These are phyloP conservation scores for Gleditsia sinensis DNA, from an alignment of 306 rosid genomes.

Conservation along the genomic window DNA sequence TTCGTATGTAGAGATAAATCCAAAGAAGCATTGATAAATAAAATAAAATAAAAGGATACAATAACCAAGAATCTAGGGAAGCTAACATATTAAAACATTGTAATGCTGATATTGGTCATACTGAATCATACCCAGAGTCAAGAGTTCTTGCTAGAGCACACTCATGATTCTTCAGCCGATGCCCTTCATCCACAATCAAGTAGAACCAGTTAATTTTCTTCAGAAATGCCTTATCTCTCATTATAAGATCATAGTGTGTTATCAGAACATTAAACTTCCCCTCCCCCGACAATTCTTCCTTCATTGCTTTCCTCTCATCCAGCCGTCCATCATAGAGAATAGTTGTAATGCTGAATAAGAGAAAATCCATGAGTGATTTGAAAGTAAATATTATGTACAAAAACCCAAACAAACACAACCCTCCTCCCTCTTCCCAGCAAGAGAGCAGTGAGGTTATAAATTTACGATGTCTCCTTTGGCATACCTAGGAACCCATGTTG, in stretches of 20 bases:
- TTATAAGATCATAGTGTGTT: conserved; percentile 96
- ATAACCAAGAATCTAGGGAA: conserved; percentile 23
- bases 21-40: not conserved
- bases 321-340: conserved; percentile 91
- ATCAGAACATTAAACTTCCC: conserved; percentile 89
- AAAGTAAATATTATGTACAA: conserved; percentile 15
- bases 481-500: conserved; percentile 97
- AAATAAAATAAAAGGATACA: conserved; percentile 20
- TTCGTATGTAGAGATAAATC: not conserved
- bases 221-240: conserved; percentile 96
- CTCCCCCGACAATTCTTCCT: conserved; percentile 88
- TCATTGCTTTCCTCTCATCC: conserved; percentile 93
- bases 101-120: not conserved
- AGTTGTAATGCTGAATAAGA: conserved; percentile 68
- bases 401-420: conserved; percentile 27
- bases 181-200: conserved; percentile 99
- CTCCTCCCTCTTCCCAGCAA: conserved; percentile 19
- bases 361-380: conserved; percentile 33
- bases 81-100: conserved; percentile 9
- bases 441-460: conserved; percentile 24
- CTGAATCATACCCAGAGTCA: conserved; percentile 75
- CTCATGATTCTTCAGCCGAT: conserved; percentile 93
- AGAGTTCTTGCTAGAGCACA: conserved; percentile 96
- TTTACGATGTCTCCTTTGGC: conserved; percentile 14
- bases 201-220: conserved; percentile 91